These are phyloP conservation scores for Amanita polypyramis DNA, from an alignment of 768 basidiomycete species.

Conservation along the genomic window DNA sequence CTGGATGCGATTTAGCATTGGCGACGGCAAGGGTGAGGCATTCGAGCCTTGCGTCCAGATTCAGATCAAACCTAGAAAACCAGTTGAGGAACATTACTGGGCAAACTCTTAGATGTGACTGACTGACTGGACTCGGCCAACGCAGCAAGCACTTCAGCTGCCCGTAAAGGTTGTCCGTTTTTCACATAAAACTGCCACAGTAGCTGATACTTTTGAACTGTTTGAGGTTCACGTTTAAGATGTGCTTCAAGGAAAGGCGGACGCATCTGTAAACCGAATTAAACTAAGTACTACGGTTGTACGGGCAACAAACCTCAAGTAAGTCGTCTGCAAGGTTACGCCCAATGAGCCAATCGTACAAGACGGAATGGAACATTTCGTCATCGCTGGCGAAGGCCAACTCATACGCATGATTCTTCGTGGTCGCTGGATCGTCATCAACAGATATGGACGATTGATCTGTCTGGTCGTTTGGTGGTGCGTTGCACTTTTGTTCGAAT, in stretches of 20 bases:
- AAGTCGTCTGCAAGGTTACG: conserved; percentile 79
- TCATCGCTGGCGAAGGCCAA: conserved; percentile 79
- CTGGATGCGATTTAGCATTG: conserved; percentile 91
- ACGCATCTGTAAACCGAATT: conserved; percentile 47
- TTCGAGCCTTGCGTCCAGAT: conserved; percentile 71
- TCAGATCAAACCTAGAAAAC: conserved; percentile 45
- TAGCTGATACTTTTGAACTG: conserved; percentile 76
- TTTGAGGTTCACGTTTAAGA: conserved; percentile 69
- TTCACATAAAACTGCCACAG: conserved; percentile 98
- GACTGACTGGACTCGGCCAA: conserved; percentile 82
- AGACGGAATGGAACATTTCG: conserved; percentile 84
- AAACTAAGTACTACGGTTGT: not conserved
- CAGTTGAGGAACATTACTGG: not conserved
- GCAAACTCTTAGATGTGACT: conserved; percentile 18
- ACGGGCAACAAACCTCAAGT: conserved; percentile 57
- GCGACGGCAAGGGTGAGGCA: conserved; percentile 91
- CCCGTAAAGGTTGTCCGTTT: conserved; percentile 75
- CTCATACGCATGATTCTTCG: conserved; percentile 79
- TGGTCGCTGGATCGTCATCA: conserved; percentile 50
- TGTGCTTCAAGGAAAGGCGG: conserved; percentile 85
- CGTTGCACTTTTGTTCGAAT: conserved; percentile 57
- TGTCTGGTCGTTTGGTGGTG: conserved; percentile 12
- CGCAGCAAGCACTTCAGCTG: conserved; percentile 74
- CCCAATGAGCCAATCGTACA: conserved; percentile 91
- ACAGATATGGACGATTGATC: conserved; percentile 14